Base-by-base conservation (phyloP, 306 rosid genomes). In the Acacia melanoxylon region DNA sequence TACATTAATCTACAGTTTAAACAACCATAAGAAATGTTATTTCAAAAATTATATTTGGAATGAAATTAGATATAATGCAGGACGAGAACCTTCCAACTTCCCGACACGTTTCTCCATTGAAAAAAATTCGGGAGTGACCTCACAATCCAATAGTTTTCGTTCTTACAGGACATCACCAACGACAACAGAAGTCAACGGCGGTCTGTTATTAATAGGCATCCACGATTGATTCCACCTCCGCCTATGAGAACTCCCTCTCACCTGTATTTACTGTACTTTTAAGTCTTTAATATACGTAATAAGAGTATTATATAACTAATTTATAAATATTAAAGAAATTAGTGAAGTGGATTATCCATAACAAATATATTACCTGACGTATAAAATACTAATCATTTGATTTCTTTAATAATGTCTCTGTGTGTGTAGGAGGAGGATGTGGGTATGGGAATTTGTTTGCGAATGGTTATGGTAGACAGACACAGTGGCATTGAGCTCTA, bases 391-490 rank as follows among this genome's bases (percentile, higher is more conserved):
- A 49, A 48, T 49, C n/a, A 49, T 49, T 5, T 16, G 15, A 49
- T 49, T 15, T 49, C 56, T 14, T 52, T 19, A 52, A 46, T 45
- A 45, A 46, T 46, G 51, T 46, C 5, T 33, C 5, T 12, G 15
- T 46, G 4, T 49, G 61, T 66, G 41, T 35, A 91, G 98, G 98
- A 45, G 99, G 96, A 84, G 98, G 98, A 78, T 93, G 98, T 83
- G 97, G 98, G 29, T 93, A 93, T 12, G 94, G 98, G 44, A 93
- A 46, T 46, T 46, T 46, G 51, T 46, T 46, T 46, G 17, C 13
- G 17, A 46, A 46, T 46, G 5, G 51, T 3, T 13, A 46, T n/a
- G n/a, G n/a, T n/a, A n/a, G n/a, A n/a, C n/a, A n/a, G n/a, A n/a
- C n/a, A n/a, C n/a, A n/a, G n/a, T n/a, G n/a, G n/a, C n/a, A n/a